Percentiles rank a stretch among this genome's conserved stretches.
Conservation (phyloP, 169 alveolate genomes). For the Cryptosporidium parvum region DNA sequence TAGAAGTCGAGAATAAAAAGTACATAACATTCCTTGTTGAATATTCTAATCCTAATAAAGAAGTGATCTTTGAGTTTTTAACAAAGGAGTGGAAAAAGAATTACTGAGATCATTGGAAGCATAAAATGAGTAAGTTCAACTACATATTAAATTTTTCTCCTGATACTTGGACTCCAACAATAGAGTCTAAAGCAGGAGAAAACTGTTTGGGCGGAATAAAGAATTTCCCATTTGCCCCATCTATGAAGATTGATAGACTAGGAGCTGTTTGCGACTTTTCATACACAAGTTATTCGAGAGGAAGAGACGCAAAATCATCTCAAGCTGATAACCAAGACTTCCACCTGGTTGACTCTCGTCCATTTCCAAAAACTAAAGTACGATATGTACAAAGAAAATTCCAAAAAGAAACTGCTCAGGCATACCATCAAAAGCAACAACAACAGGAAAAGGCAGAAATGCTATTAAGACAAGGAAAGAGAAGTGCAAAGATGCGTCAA, state of each 20-base stretch:
- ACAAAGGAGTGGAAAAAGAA: slow-evolving; percentile 20
- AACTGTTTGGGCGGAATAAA: slow-evolving; percentile 83
- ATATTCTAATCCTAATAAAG: background rate
- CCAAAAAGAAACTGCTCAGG: slow-evolving; percentile 72
- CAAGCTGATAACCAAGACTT: slow-evolving; percentile 54
- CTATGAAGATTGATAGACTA: slow-evolving; percentile 85
- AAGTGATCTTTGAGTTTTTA: background rate
- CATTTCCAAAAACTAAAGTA: slow-evolving; percentile 66
- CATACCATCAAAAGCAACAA: slow-evolving; percentile 74
- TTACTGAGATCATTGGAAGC: background rate
- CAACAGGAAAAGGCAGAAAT: slow-evolving; percentile 75
- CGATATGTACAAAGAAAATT: slow-evolving; percentile 61
- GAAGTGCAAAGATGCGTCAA: slow-evolving; percentile 62
- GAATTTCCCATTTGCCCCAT: slow-evolving; percentile 86
- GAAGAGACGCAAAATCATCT: slow-evolving; percentile 43
- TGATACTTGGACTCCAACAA: slow-evolving; percentile 70
- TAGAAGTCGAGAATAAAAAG: background rate
- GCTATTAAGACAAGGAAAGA: slow-evolving; percentile 63
- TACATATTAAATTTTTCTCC: slow-evolving; percentile 38
- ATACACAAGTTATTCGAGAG: slow-evolving; percentile 80
- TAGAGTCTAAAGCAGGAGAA: slow-evolving; percentile 66
- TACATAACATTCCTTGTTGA: background rate
- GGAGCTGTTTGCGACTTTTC: slow-evolving; percentile 88
- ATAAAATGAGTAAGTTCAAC: slow-evolving; percentile 7
- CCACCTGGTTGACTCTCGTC: slow-evolving; percentile 74